phyloP scores from a whole-genome alignment of 2,329 filamentous ascomycete genomes.

The Colletotrichum costaricense region DNA sequence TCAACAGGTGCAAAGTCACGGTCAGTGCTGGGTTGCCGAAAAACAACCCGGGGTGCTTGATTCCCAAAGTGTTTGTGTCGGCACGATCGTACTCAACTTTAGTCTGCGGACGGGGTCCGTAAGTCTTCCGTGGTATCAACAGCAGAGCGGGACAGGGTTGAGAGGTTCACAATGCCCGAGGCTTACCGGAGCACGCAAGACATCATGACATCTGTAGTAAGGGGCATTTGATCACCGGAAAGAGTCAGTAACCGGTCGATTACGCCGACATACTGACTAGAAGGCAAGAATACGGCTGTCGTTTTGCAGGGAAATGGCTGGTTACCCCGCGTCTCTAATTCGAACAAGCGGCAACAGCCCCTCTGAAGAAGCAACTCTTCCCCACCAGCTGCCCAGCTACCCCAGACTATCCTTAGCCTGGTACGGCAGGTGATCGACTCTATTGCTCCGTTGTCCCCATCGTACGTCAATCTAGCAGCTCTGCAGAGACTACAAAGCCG shows the following conservation, averaged over 20 bases:
- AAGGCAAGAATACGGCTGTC: neutral
- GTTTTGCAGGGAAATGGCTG: neutral
- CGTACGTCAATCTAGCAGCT: neutral
- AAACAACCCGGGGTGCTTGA: too few species aligned
- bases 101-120: too few species aligned
- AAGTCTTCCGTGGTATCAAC: too few species aligned
- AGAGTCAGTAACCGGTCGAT: neutral
- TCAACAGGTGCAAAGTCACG: too few species aligned
- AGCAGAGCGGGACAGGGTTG: too few species aligned
- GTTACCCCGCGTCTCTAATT: conserved; percentile 6
- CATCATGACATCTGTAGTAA: neutral
- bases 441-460: neutral
- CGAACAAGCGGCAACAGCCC: neutral
- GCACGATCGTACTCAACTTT: too few species aligned
- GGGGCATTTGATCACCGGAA: neutral
- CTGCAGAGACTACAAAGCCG: neutral
- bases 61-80: too few species aligned
- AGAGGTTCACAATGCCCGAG: too few species aligned
- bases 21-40: too few species aligned
- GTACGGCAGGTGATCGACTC: conserved; percentile 14
- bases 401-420: neutral
- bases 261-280: neutral
- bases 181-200: neutral
- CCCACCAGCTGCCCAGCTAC: conserved; percentile 3
- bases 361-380: conserved; percentile 18